phyloP scores from a whole-genome alignment of 1,139 yeast genomes.

The Williopsis jadinii region DNA sequence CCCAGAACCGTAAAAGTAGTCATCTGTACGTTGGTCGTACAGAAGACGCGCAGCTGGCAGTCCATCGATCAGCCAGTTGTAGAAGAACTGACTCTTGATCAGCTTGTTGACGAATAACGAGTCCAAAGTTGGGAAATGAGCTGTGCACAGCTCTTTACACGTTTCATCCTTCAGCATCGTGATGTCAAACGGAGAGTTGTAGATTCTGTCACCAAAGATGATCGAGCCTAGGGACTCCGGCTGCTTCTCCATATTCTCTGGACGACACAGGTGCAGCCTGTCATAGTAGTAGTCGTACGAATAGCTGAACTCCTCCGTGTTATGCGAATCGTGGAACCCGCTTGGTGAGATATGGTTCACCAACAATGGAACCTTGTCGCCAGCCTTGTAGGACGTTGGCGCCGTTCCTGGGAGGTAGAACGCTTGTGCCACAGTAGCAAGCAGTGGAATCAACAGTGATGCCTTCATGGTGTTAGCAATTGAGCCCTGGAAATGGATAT shows the following conservation, averaged over 20 bases:
- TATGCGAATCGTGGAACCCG: slow-evolving; percentile 39
- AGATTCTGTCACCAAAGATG: slow-evolving; percentile 91
- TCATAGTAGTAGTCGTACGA: slow-evolving; percentile 84
- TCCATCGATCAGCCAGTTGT: slow-evolving; percentile 94
- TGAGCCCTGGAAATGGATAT: too few species aligned
- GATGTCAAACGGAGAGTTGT: slow-evolving; percentile 82
- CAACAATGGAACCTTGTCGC: slow-evolving; percentile 65
- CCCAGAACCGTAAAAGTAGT: slow-evolving; percentile 69
- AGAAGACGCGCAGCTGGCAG: slow-evolving; percentile 76
- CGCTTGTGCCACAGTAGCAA: slow-evolving; percentile 27
- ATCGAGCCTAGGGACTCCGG: slow-evolving; percentile 90
- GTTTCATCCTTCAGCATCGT: slow-evolving; percentile 65
- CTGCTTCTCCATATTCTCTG: slow-evolving; percentile 55
- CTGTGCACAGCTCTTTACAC: slow-evolving; percentile 60
- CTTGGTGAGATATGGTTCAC: slow-evolving; percentile 87
- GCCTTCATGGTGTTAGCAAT: background rate
- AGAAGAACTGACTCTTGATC: slow-evolving; percentile 74
- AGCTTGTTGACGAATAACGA: slow-evolving; percentile 68
- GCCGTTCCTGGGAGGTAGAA: slow-evolving; percentile 95
- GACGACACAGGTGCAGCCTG: slow-evolving; percentile 77
- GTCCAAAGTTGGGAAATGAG: slow-evolving; percentile 54
- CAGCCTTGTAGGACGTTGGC: slow-evolving; percentile 76
- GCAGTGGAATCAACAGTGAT: background rate
- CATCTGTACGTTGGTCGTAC: slow-evolving; percentile 48
- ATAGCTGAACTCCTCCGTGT: slow-evolving; percentile 46